Evolutionary conservation across 768 basidiomycete genomes (phyloP).

Genomic region (Exidia glandulosa): DNA sequence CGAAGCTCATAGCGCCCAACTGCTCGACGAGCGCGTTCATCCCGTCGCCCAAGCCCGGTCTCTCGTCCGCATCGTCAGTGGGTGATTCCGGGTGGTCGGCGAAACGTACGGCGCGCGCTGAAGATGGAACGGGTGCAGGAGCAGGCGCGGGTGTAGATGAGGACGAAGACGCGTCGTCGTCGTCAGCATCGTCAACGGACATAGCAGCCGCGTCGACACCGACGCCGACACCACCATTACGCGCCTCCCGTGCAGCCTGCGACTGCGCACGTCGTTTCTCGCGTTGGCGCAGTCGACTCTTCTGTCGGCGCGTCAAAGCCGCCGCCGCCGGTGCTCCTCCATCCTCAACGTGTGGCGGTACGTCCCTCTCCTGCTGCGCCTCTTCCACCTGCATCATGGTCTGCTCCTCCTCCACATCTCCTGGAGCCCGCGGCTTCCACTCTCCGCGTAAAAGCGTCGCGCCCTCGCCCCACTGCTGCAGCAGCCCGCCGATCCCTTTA

Average conservation of each 20-base stretch:
- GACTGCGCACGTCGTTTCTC: no score
- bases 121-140: not conserved
- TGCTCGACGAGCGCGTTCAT: conserved; percentile 41
- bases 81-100: not conserved
- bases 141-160: conserved; percentile 3
- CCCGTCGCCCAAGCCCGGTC: conserved; percentile 8
- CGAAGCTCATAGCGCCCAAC: conserved; percentile 40
- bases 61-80: conserved; percentile 11
- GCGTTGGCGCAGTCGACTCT: not conserved
- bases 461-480: conserved; percentile 75
- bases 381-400: conserved; percentile 13
- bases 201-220: no score
- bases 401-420: conserved; percentile 6
- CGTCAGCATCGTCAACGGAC: no score
- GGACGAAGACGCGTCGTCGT: no score
- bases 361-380: conserved; percentile 17
- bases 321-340: conserved; percentile 7
- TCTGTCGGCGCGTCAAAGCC: conserved; percentile 11
- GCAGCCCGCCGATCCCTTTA: conserved; percentile 73
- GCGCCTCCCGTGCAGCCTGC: no score
- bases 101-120: not conserved
- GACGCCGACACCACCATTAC: no score
- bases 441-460: conserved; percentile 64
- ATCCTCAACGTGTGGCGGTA: conserved; percentile 15
- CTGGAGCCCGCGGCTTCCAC: conserved; percentile 46